Evolutionary conservation across 306 rosid genomes (phyloP).

Genomic region (Mucuna pruriens): DNA sequence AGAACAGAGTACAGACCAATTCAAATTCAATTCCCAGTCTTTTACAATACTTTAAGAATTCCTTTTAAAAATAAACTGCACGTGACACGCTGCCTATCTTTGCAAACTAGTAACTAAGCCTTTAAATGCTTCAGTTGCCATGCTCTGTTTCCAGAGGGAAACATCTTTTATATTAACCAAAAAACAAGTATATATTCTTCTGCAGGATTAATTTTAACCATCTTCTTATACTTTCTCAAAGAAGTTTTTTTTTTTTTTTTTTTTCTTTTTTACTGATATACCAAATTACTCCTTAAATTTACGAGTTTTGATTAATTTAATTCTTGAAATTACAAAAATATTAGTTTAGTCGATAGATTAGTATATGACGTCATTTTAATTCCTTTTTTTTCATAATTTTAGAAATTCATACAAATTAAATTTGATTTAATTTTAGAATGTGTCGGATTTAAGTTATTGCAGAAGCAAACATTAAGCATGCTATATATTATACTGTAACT

Average conservation of each 20-base stretch:
- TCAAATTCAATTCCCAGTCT: constrained; percentile 32
- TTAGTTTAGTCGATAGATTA: background rate
- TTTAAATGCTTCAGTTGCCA: background rate
- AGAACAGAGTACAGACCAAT: background rate
- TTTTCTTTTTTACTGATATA: no score
- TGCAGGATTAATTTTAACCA: background rate
- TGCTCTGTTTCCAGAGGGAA: background rate
- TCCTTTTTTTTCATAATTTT: no score
- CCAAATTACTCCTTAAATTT: background rate
- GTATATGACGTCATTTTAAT: no score
- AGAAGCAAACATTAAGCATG: no score
- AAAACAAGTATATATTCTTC: no score
- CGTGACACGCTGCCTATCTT: background rate
- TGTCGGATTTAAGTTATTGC: no score
- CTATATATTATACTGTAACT: no score
- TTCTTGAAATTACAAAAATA: background rate
- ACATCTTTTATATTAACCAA: background rate
- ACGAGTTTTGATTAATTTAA: no score
- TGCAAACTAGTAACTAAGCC: background rate
- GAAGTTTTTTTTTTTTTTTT: background rate
- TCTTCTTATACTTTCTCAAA: background rate
- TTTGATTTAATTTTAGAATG: no score
- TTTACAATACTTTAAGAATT: background rate
- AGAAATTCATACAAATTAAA: no score
- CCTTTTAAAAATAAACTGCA: background rate